Percentiles rank a stretch among this genome's conserved stretches.
Evolutionary conservation across 192 early-diverging fungal genomes (phyloP).

Genomic region (Lunasporangiospora selenospora): DNA sequence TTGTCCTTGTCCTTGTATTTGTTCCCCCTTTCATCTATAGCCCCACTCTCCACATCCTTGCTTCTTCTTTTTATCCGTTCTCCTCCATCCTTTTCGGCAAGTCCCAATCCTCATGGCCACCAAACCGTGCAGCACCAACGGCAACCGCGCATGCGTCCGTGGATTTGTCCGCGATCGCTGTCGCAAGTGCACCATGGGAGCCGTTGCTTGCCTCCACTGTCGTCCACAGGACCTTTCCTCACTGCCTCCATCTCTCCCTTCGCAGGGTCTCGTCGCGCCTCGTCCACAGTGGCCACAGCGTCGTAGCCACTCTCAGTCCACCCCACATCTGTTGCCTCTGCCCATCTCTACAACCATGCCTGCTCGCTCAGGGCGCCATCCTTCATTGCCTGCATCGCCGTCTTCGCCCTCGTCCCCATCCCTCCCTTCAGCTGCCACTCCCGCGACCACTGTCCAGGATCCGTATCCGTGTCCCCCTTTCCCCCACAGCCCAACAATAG

Average conservation of each 20-base stretch:
- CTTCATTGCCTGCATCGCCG: no score
- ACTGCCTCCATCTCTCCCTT: no score
- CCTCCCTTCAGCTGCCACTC: conserved; percentile 1
- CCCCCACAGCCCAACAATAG: no score
- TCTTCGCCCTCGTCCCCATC: neutral
- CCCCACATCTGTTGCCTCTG: no score
- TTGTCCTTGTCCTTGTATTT: neutral
- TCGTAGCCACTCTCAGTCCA: no score
- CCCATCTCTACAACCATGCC: no score
- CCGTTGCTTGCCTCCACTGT: conserved; percentile 12
- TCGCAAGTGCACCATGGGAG: conserved; percentile 17
- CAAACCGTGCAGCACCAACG: conserved; percentile 9
- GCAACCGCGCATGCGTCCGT: conserved; percentile 9
- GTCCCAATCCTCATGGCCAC: neutral
- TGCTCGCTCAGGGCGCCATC: no score
- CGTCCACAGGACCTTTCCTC: no score
- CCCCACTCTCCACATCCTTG: neutral
- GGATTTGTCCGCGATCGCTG: conserved; percentile 30
- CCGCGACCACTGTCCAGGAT: no score
- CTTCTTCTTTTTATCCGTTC: neutral
- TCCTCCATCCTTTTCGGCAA: neutral
- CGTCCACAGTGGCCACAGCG: no score
- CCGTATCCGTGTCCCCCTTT: no score
- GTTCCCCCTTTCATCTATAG: neutral
- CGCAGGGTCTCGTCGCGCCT: no score